Percentiles rank a stretch among this genome's conserved stretches.
Conservation (phyloP, 2,329 filamentous ascomycete genomes). For the Diplodia seriata region DNA sequence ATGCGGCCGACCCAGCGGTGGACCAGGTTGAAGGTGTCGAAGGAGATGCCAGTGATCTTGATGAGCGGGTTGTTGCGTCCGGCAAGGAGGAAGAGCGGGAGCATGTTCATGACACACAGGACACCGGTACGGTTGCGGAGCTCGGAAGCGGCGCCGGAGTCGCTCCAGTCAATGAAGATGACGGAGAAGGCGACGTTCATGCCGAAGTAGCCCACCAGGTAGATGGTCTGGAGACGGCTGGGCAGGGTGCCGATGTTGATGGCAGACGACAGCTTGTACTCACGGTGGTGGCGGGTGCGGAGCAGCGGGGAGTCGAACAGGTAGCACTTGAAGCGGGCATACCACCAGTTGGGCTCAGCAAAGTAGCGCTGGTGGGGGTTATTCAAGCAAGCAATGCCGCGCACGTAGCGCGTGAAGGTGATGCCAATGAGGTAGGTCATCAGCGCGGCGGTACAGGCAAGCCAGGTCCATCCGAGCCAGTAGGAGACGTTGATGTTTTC, state of each 20-base stretch:
- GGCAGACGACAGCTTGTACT: slow-evolving; percentile 58
- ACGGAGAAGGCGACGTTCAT: slow-evolving; percentile 56
- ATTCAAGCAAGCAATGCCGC: slow-evolving; percentile 76
- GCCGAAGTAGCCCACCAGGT: slow-evolving; percentile 57
- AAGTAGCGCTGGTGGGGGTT: slow-evolving; percentile 85
- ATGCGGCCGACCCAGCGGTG: slow-evolving; percentile 83
- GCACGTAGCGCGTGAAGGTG: slow-evolving; percentile 70
- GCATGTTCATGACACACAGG: slow-evolving; percentile 77
- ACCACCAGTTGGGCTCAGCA: slow-evolving; percentile 63
- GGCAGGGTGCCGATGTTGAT: slow-evolving; percentile 59
- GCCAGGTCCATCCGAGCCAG: slow-evolving; percentile 57
- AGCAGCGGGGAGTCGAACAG: slow-evolving; percentile 57
- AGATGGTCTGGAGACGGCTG: slow-evolving; percentile 56
- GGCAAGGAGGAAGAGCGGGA: slow-evolving; percentile 75
- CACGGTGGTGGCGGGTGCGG: slow-evolving; percentile 57
- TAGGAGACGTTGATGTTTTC: slow-evolving; percentile 46
- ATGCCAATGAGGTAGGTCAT: slow-evolving; percentile 71
- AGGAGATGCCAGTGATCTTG: slow-evolving; percentile 72
- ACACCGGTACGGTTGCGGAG: slow-evolving; percentile 72
- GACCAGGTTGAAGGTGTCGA: slow-evolving; percentile 82
- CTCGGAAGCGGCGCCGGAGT: slow-evolving; percentile 73
- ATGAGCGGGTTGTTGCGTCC: slow-evolving; percentile 82
- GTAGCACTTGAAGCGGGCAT: slow-evolving; percentile 55
- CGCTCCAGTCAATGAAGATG: slow-evolving; percentile 65
- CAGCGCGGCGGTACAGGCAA: slow-evolving; percentile 67